phyloP scores from a whole-genome alignment of 2,329 filamentous ascomycete species.

The Cytospora paraplurivora region DNA sequence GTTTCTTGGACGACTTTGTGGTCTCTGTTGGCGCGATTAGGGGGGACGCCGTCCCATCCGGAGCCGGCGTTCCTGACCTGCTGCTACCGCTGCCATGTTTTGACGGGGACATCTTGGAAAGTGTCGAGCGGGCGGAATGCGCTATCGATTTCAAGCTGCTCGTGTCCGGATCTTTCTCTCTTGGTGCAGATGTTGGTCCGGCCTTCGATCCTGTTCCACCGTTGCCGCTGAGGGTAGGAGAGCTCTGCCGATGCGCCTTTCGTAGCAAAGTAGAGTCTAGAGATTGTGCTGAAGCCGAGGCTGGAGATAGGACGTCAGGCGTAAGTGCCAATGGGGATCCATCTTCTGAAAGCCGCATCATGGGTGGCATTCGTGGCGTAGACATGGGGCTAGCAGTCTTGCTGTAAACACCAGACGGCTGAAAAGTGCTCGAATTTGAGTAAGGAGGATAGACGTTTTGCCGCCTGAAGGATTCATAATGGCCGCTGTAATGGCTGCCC shows the following conservation, averaged over 20 bases:
- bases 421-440: constrained; percentile 79
- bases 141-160: constrained; percentile 59
- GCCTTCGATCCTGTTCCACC: neutral
- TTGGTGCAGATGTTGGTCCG: constrained; percentile 33
- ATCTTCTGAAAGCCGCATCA: constrained; percentile 33
- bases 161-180: constrained; percentile 48
- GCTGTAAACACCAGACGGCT: constrained; percentile 73
- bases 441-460: constrained; percentile 80
- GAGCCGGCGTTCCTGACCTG: constrained; percentile 26
- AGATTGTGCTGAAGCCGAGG: constrained; percentile 29
- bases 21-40: constrained; percentile 24
- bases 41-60: constrained; percentile 30
- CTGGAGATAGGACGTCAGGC: constrained; percentile 47
- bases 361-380: constrained; percentile 46
- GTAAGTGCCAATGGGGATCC: constrained; percentile 50
- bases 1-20: constrained; percentile 43
- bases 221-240: constrained; percentile 19
- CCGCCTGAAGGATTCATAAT: constrained; percentile 94
- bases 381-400: constrained; percentile 56
- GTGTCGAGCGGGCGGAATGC: constrained; percentile 56
- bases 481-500: constrained; percentile 91
- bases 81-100: constrained; percentile 36
- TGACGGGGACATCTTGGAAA: constrained; percentile 50
- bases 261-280: constrained; percentile 22
- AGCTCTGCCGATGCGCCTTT: constrained; percentile 19